phyloP scores from a whole-genome alignment of 768 basidiomycete genomes.

The Leccinellum luteum region DNA sequence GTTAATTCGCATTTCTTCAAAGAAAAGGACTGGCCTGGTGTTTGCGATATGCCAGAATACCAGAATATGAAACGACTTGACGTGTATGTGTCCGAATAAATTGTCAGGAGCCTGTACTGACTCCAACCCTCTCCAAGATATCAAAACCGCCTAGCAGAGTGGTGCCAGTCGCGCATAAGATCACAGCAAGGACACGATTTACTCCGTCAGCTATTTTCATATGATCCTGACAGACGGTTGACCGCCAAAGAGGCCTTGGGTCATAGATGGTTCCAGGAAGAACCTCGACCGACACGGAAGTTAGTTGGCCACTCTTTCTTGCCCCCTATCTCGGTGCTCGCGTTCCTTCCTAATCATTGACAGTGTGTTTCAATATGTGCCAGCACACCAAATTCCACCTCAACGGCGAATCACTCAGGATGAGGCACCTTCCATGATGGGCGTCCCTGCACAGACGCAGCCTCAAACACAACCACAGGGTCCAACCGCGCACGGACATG shows the following conservation, averaged over 20 bases:
- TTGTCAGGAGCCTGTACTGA: background rate
- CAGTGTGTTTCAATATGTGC: slow-evolving; percentile 74
- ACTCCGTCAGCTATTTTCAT: slow-evolving; percentile 81
- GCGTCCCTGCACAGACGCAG: slow-evolving; percentile 48
- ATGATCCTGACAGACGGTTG: slow-evolving; percentile 85
- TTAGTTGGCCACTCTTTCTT: slow-evolving; percentile 38
- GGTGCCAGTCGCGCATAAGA: slow-evolving; percentile 70
- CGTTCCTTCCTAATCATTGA: background rate
- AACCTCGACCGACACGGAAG: slow-evolving; percentile 84
- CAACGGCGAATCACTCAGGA: slow-evolving; percentile 89
- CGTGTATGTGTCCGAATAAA: slow-evolving; percentile 41
- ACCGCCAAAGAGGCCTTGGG: slow-evolving; percentile 78
- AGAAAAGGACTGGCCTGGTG: slow-evolving; percentile 88
- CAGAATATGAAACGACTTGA: slow-evolving; percentile 78
- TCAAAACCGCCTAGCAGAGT: slow-evolving; percentile 61
- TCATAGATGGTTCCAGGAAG: slow-evolving; percentile 93
- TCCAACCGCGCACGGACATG: slow-evolving; percentile 46
- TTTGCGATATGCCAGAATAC: slow-evolving; percentile 87
- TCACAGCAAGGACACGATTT: slow-evolving; percentile 73
- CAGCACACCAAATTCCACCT: slow-evolving; percentile 71
- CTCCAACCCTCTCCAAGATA: slow-evolving; percentile 38
- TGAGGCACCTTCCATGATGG: slow-evolving; percentile 86
- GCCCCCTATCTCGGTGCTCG: slow-evolving; percentile 3
- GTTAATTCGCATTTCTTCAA: slow-evolving; percentile 5
- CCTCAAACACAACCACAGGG: slow-evolving; percentile 41